phyloP scores from a whole-genome alignment of 345 rosid species.

The Arabidopsis thaliana region DNA sequence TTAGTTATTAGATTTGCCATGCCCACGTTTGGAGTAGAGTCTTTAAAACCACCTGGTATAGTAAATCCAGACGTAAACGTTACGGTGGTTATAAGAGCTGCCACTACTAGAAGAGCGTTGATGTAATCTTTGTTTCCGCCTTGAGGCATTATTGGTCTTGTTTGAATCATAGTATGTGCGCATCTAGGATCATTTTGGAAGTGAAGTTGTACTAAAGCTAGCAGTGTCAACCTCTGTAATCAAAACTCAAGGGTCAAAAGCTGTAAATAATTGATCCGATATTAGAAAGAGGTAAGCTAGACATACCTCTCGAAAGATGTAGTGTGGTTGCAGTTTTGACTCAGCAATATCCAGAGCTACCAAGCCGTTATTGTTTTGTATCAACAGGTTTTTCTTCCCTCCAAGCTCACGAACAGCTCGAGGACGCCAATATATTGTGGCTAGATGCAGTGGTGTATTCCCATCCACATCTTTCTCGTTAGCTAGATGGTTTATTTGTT shows the following conservation, averaged over 20 bases:
- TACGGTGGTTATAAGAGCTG: conserved; percentile 16
- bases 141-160: too few relatives aligned
- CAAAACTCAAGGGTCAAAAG: background rate
- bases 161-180: too few relatives aligned
- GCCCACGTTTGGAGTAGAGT: background rate
- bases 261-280: too few relatives aligned
- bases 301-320: background rate
- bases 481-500: too few relatives aligned
- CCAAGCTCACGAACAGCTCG: too few relatives aligned
- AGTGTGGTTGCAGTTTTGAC: background rate
- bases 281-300: too few relatives aligned
- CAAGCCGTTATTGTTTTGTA: background rate
- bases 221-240: background rate
- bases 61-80: conserved; percentile 32
- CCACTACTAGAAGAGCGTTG: conserved; percentile 9
- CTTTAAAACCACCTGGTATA: conserved; percentile 20
- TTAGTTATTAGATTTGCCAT: background rate
- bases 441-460: background rate
- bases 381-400: background rate
- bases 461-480: background rate
- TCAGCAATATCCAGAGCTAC: conserved; percentile 13
- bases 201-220: background rate
- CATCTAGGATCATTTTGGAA: too few relatives aligned
- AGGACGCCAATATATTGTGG: background rate
- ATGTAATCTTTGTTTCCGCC: background rate